Percentiles rank a stretch among this genome's conserved stretches.
Conservation (phyloP, 495 filamentous ascomycete genomes). For the Podospora australis region DNA sequence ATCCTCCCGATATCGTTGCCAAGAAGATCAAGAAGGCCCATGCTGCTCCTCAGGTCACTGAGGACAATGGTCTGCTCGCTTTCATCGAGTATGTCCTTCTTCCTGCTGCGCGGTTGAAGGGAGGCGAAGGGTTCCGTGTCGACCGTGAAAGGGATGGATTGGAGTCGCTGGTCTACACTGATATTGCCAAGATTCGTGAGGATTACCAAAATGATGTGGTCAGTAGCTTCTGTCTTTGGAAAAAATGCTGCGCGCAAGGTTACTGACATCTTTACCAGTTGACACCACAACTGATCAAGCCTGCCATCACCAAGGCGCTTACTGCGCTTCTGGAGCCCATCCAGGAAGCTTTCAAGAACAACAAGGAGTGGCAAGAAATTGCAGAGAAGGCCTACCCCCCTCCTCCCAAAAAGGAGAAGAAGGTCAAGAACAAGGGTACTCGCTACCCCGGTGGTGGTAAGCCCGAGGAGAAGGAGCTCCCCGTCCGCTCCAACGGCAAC, state of each 20-base stretch:
- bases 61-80: slow-evolving; percentile 77
- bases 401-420: slow-evolving; percentile 20
- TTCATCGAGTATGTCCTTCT: slow-evolving; percentile 83
- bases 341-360: slow-evolving; percentile 59
- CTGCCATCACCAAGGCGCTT: slow-evolving; percentile 64
- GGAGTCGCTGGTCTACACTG: slow-evolving; percentile 71
- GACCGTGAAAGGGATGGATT: slow-evolving; percentile 53
- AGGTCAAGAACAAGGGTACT: slow-evolving; percentile 58
- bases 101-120: slow-evolving; percentile 54
- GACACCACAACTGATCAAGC: slow-evolving; percentile 78
- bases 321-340: slow-evolving; percentile 69
- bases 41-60: slow-evolving; percentile 64
- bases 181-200: slow-evolving; percentile 61
- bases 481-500: slow-evolving; percentile 10
- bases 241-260: neutral
- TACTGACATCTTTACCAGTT: slow-evolving; percentile 48
- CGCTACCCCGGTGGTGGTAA: slow-evolving; percentile 38
- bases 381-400: slow-evolving; percentile 53
- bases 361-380: slow-evolving; percentile 74
- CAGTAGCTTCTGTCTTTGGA: slow-evolving; percentile 28
- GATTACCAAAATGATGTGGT: slow-evolving; percentile 80
- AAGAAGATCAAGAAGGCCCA: slow-evolving; percentile 82
- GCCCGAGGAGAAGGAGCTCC: slow-evolving; percentile 4
- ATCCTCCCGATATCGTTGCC: slow-evolving; percentile 59
- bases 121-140: slow-evolving; percentile 49